A percentile compares a stretch with the other conserved stretches of the same genome.
These are phyloP conservation scores for Thelephora aurantiotincta DNA, from an alignment of 768 basidiomycete genomes.

Conservation along the genomic window DNA sequence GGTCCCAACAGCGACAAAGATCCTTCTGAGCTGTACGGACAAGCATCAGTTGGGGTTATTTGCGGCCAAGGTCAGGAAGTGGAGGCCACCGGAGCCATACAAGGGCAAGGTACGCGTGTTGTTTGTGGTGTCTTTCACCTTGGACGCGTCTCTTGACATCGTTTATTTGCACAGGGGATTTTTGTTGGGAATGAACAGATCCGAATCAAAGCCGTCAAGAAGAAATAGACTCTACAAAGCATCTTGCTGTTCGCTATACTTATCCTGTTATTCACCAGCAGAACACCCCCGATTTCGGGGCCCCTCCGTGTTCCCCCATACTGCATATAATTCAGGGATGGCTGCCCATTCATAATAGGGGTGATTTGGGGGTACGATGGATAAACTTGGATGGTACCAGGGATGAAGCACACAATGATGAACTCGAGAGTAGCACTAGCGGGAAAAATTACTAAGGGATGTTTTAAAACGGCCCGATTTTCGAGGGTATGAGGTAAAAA, in stretches of 20 bases:
- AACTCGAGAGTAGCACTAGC: no score
- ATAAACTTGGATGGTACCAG: no score
- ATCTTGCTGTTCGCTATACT: background rate
- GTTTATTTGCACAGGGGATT: slow-evolving; percentile 1
- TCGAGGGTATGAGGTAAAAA: no score
- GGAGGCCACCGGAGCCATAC: slow-evolving; percentile 90
- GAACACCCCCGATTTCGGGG: no score
- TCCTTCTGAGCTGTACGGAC: slow-evolving; percentile 69
- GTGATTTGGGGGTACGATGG: no score
- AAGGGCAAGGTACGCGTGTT: slow-evolving; percentile 76
- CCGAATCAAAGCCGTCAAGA: slow-evolving; percentile 84
- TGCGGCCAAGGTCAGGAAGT: slow-evolving; percentile 71
- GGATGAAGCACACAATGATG: no score
- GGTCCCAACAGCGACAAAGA: slow-evolving; percentile 74
- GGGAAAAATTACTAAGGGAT: no score
- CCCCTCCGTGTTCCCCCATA: no score
- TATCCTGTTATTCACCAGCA: background rate
- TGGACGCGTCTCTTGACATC: background rate
- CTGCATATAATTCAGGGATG: no score
- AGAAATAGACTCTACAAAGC: slow-evolving; percentile 51
- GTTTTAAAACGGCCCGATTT: no score
- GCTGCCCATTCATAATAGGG: no score
- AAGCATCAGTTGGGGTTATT: slow-evolving; percentile 83
- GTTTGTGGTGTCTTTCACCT: background rate
- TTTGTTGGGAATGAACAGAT: slow-evolving; percentile 79